Evolutionary conservation across 2,329 filamentous ascomycete genomes (phyloP).

Genomic region (Alternaria triticimaculans): DNA sequence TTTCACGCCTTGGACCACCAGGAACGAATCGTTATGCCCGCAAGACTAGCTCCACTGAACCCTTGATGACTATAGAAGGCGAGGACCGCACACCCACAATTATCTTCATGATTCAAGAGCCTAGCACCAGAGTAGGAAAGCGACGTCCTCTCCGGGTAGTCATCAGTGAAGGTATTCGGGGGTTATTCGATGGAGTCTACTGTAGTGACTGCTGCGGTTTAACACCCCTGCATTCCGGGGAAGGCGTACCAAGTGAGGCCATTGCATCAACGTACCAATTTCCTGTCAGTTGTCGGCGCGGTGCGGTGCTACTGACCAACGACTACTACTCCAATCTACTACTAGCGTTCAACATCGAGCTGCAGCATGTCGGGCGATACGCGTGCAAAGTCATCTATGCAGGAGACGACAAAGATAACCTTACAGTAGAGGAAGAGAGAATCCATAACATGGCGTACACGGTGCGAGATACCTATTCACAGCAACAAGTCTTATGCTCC

Average conservation of each 20-base stretch:
- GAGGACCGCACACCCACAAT: not conserved
- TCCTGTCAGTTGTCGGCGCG: not conserved
- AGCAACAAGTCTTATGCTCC: no score
- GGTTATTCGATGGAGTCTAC: not conserved
- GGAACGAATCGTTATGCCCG: not conserved
- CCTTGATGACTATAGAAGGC: fast-evolving
- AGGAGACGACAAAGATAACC: no score
- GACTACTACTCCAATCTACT: not conserved
- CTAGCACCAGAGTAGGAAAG: not conserved
- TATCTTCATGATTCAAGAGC: not conserved
- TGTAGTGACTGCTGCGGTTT: not conserved
- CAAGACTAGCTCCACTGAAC: not conserved
- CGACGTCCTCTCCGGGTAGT: not conserved
- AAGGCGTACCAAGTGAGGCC: not conserved
- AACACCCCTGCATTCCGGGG: no score
- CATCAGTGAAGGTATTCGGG: fast-evolving
- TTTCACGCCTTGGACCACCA: not conserved
- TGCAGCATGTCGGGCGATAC: not conserved
- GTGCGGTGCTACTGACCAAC: not conserved
- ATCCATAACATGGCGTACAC: no score
- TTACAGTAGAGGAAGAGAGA: not conserved
- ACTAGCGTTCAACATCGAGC: not conserved
- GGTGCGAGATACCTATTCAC: no score
- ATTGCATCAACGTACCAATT: not conserved
- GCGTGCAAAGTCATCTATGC: not conserved